phyloP scores from a whole-genome alignment of 176 grass and related monocot genomes.

The Aegilops bicornis region DNA sequence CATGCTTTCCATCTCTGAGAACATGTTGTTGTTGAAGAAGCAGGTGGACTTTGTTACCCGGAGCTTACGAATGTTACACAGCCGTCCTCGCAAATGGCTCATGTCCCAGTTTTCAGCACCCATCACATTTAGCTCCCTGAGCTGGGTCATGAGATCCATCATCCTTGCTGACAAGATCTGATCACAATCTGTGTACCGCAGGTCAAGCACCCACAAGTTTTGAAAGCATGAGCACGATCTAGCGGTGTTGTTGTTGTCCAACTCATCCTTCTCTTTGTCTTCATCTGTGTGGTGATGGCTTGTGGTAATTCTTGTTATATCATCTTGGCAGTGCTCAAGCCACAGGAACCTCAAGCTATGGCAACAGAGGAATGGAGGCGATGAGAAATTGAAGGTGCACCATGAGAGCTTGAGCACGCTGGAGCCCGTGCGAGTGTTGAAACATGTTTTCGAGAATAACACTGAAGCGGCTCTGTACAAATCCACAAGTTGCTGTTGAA shows the following conservation, averaged over 20 bases:
- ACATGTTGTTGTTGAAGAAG: rapidly evolving
- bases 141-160: background rate
- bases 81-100: background rate
- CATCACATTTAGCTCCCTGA: background rate
- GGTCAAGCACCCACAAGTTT: conserved; percentile 8
- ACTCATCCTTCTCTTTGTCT: background rate
- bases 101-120: background rate
- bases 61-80: background rate
- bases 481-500: no score
- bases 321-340: background rate
- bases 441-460: no score
- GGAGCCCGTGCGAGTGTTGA: background rate
- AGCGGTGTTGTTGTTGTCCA: background rate
- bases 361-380: conserved; percentile 1
- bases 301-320: no score
- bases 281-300: background rate
- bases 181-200: background rate
- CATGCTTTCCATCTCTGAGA: background rate
- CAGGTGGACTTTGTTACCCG: background rate
- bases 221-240: background rate
- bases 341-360: background rate
- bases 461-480: no score
- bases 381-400: background rate
- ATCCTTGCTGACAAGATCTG: background rate
- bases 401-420: conserved; percentile 4